These are phyloP conservation scores for Penicillium sp. DNA, from an alignment of 2,329 filamentous ascomycete genomes.

Conservation along the genomic window DNA sequence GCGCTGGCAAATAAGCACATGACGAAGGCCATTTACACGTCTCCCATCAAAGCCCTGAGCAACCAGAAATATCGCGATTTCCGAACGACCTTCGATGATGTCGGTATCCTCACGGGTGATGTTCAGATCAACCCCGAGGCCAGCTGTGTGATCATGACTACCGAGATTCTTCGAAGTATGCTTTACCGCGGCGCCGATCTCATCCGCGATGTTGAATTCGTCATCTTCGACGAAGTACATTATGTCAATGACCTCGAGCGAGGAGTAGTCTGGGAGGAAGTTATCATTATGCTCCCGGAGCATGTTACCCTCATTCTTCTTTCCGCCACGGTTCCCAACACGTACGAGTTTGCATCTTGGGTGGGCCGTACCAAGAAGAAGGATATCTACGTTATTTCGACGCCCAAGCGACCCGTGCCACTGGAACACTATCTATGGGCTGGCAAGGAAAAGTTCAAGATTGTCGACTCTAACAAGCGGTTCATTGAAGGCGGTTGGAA, in stretches of 20 bases:
- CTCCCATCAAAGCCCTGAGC: conserved; percentile 95
- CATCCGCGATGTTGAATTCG: conserved; percentile 96
- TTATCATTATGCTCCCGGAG: conserved; percentile 98
- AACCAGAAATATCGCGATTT: conserved; percentile 99
- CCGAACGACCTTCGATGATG: conserved; percentile 84
- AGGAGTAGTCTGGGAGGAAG: conserved; percentile 98
- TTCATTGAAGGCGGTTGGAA: conserved; percentile 96
- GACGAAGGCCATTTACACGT: conserved; percentile 99
- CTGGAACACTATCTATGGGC: conserved; percentile 97
- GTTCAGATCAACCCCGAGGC: conserved; percentile 98
- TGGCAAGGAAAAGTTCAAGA: conserved; percentile 87
- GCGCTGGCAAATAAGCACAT: conserved; percentile 96
- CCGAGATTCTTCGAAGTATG: conserved; percentile 97
- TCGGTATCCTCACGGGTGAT: conserved; percentile 94
- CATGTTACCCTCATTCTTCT: conserved; percentile 94
- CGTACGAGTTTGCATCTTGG: conserved; percentile 97
- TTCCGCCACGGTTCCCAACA: conserved; percentile 96
- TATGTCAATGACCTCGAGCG: conserved; percentile 96
- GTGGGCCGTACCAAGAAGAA: conserved; percentile 97
- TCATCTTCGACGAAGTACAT: conserved; percentile 98
- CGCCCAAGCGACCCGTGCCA: conserved; percentile 89
- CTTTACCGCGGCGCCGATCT: conserved; percentile 93
- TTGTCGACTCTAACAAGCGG: conserved; percentile 88
- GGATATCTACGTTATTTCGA: conserved; percentile 98
- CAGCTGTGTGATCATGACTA: conserved; percentile 99